Base-by-base conservation (phyloP, 345 rosid genomes). In the Hevea brasiliensis region DNA sequence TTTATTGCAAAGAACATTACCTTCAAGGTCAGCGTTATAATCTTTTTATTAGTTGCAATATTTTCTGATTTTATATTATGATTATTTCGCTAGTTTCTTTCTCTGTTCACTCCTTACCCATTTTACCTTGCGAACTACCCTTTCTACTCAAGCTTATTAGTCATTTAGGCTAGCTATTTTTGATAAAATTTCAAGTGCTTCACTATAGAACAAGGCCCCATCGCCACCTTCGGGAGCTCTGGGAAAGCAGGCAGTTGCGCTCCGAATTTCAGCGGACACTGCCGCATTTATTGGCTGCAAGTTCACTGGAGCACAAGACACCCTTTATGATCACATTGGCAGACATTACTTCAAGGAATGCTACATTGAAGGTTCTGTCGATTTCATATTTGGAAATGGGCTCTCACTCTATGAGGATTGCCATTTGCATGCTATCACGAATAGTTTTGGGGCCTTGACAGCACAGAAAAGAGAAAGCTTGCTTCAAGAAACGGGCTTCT, bases 1-100 rank as follows among this genome's bases (percentile, higher is more conserved):
- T 87, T 87, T 84, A 81, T 87, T 58, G 88, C 88, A 55, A 81
- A 63, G 80, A 56, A 74, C 80, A 78, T 87, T 65, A 81, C 80
- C 54, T 87, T 87, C 81, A 87, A 79, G 86, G 86, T 84, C 55
- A 32, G 67, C 37, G 37, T 32, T 32, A 4, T n/a, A n/a, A n/a
- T n/a, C n/a, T n/a, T n/a, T n/a, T n/a, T n/a, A n/a, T n/a, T n/a
- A 40, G 17, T 66, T 67, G 55, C 26, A 77, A 17, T 37, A 26
- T 3, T n/a, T 40, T 7, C 21, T 4, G 15, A 20, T 62, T 59
- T 2, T 11, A 0, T 68, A 44, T 32, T 15, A 7, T 10, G 37
- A 5, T 65, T 24, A 29, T 29, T 27, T 58, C 18, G 40, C 24
- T 58, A 58, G 41, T 20, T 4, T 14, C 40, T 58, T 15, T 58